phyloP scores from a whole-genome alignment of 495 filamentous ascomycete genomes.

The Hyaloscypha variabilis region DNA sequence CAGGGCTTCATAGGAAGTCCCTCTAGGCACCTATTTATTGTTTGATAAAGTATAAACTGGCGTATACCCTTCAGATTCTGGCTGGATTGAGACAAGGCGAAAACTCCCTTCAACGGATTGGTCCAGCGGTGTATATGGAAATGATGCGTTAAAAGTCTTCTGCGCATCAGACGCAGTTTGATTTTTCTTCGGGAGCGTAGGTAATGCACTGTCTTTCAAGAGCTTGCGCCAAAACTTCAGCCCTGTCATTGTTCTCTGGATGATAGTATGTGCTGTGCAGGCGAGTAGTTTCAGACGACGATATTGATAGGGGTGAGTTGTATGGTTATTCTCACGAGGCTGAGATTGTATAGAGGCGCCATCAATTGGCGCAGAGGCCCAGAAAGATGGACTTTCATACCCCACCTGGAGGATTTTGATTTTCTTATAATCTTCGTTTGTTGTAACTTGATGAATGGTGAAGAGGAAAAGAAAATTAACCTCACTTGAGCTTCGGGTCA shows the following conservation, averaged over 20 bases:
- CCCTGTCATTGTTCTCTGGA: not conserved
- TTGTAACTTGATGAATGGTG: no score
- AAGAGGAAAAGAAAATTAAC: no score
- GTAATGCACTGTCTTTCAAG: conserved; percentile 3
- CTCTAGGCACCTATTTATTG: conserved; percentile 3
- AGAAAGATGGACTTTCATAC: no score
- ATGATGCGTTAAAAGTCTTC: conserved; percentile 6
- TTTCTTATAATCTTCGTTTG: no score
- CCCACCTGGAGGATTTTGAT: no score
- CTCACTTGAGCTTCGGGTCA: no score
- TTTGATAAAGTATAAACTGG: conserved; percentile 6
- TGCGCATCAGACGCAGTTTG: not conserved
- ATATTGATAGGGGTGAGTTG: no score
- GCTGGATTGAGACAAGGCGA: conserved; percentile 1
- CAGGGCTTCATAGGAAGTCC: conserved; percentile 18
- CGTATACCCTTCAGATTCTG: not conserved
- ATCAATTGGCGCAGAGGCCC: no score
- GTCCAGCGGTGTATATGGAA: not conserved
- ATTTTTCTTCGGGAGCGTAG: conserved; percentile 3
- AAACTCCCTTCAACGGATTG: conserved; percentile 3
- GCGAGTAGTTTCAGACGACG: no score
- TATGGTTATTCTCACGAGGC: no score
- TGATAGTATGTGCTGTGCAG: not conserved
- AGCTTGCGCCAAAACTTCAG: not conserved
- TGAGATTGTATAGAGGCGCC: no score